Percentiles rank a stretch among this genome's conserved stretches.
Conservation (phyloP, 1,139 yeast species). For the Sugiyamaella japonica region DNA sequence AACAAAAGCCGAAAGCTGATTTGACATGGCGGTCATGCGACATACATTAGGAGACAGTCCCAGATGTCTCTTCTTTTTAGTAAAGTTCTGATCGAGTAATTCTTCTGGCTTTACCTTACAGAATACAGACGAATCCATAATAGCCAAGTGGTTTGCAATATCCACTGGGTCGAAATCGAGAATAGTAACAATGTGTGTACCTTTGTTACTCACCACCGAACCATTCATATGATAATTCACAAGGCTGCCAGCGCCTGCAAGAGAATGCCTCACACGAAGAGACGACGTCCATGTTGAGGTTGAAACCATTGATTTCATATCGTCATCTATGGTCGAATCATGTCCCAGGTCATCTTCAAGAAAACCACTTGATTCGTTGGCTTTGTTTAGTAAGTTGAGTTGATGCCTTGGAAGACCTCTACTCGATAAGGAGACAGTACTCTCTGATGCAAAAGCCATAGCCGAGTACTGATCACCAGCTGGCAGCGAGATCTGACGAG, state of each 20-base stretch:
- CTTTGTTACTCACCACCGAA: conserved; percentile 1
- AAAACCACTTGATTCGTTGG: conserved; percentile 27
- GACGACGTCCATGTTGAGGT: conserved; percentile 18
- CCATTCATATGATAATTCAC: conserved; percentile 12
- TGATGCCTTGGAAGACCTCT: conserved; percentile 24
- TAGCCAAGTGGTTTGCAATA: conserved; percentile 79
- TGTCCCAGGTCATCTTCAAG: conserved; percentile 13
- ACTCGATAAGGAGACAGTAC: conserved; percentile 9
- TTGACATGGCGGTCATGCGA: conserved; percentile 69
- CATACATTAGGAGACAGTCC: conserved; percentile 72
- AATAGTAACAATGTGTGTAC: conserved; percentile 11
- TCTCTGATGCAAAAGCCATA: conserved; percentile 1
- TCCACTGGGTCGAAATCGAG: conserved; percentile 76
- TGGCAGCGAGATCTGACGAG: conserved; percentile 29
- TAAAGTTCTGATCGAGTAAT: conserved; percentile 69
- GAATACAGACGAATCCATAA: conserved; percentile 74
- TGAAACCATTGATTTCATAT: conserved; percentile 20
- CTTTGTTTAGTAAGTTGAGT: conserved; percentile 22
- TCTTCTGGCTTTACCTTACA: conserved; percentile 69
- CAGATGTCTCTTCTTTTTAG: conserved; percentile 59
- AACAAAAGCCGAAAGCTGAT: conserved; percentile 78
- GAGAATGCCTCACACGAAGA: conserved; percentile 15
- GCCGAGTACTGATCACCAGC: conserved; percentile 16
- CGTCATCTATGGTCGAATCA: conserved; percentile 15
- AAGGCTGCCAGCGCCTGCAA: conserved; percentile 17